Evolutionary conservation across 306 rosid species (phyloP).

Genomic region (Astragalus membranaceus): DNA sequence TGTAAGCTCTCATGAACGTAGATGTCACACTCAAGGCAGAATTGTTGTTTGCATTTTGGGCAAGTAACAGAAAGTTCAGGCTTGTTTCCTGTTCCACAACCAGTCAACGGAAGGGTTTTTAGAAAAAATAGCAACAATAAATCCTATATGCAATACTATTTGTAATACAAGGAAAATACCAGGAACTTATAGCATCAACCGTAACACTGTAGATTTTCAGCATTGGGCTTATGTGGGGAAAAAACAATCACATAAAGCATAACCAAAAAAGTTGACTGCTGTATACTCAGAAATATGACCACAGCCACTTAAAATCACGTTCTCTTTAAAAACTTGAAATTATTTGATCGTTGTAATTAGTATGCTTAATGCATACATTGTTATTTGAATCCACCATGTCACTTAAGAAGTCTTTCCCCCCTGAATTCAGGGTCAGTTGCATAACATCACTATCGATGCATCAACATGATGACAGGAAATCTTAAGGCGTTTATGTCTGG

Average conservation of each 20-base stretch:
- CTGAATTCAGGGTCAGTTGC: too few species aligned
- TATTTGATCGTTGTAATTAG: not conserved
- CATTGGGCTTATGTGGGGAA: not conserved
- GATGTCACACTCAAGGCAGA: constrained; percentile 90
- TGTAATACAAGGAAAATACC: not conserved
- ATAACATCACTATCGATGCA: too few species aligned
- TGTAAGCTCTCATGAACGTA: constrained; percentile 93
- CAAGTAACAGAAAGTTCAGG: constrained; percentile 65
- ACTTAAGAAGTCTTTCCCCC: too few species aligned
- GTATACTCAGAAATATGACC: not conserved
- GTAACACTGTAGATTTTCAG: constrained; percentile 2
- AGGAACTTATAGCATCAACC: constrained; percentile 1
- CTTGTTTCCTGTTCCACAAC: constrained; percentile 59
- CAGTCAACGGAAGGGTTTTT: not conserved
- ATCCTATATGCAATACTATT: constrained; percentile 4
- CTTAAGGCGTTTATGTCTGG: too few species aligned
- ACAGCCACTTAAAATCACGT: not conserved
- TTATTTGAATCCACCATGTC: too few species aligned
- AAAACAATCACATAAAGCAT: not conserved
- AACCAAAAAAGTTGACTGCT: not conserved
- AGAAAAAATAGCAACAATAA: not conserved
- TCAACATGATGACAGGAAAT: too few species aligned
- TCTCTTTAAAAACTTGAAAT: not conserved
- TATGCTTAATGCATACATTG: constrained; percentile 1
- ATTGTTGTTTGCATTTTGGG: constrained; percentile 79